Percentiles rank a stretch among this genome's conserved stretches.
Conservation (phyloP, 129 eudicot species). For the Dittrichia graveolens region DNA sequence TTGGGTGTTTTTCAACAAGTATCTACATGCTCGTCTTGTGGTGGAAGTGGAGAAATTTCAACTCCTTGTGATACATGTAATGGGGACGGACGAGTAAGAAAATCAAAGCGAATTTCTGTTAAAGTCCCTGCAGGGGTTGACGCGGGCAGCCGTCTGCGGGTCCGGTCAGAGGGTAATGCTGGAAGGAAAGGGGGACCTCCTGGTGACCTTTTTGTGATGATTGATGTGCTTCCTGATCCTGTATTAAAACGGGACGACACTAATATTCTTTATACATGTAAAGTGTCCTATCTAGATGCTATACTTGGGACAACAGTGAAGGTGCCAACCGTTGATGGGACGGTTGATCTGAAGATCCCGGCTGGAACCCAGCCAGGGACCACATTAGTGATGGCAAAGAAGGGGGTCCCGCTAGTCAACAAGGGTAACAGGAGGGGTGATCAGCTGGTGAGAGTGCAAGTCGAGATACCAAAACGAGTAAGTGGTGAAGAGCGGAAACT, state of each 20-base stretch:
- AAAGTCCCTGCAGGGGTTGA: slow-evolving; percentile 97
- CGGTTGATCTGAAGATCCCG: slow-evolving; percentile 77
- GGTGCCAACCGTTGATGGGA: slow-evolving; percentile 91
- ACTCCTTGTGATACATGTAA: slow-evolving; percentile 77
- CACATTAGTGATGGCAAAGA: slow-evolving; percentile 80
- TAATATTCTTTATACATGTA: slow-evolving; percentile 71
- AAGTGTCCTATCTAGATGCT: slow-evolving; percentile 76
- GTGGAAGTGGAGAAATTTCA: slow-evolving; percentile 67
- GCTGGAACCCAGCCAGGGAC: slow-evolving; percentile 94
- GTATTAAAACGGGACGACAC: slow-evolving; percentile 78
- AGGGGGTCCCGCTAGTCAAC: slow-evolving; percentile 77
- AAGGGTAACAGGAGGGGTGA: slow-evolving; percentile 77
- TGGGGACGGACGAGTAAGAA: slow-evolving; percentile 79
- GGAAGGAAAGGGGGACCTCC: slow-evolving; percentile 90
- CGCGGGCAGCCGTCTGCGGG: slow-evolving; percentile 72
- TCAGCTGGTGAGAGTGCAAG: slow-evolving; percentile 91
- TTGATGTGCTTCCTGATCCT: slow-evolving; percentile 76
- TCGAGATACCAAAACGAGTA: slow-evolving; percentile 80
- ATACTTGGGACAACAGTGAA: slow-evolving; percentile 76
- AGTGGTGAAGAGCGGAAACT: slow-evolving; percentile 77
- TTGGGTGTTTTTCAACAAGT: slow-evolving; percentile 88
- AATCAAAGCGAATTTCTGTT: slow-evolving; percentile 67
- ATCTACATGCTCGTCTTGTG: slow-evolving; percentile 71
- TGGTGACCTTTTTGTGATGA: slow-evolving; percentile 74
- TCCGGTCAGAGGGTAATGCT: slow-evolving; percentile 78